A percentile compares a stretch with the other conserved stretches of the same genome.
These are phyloP conservation scores for Epichloe elymi DNA, from an alignment of 2,329 filamentous ascomycete genomes.

Conservation along the genomic window DNA sequence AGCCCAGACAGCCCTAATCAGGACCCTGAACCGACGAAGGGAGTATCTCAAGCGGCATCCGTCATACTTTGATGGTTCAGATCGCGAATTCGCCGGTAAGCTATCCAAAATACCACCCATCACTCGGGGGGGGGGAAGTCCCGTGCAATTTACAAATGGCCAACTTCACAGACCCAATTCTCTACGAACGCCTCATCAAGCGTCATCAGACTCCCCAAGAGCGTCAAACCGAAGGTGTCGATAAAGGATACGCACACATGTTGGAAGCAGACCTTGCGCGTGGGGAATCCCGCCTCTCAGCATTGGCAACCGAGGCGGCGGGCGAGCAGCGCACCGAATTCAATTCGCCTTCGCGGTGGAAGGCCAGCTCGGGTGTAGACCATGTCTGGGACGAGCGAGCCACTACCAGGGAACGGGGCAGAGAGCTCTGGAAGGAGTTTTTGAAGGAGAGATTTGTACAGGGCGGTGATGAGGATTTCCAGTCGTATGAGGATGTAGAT, in stretches of 20 bases:
- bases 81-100: slow-evolving; percentile 43
- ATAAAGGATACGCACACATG: slow-evolving; percentile 65
- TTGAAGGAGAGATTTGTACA: slow-evolving; percentile 62
- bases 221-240: slow-evolving; percentile 57
- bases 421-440: slow-evolving; percentile 55
- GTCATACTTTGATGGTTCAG: slow-evolving; percentile 49
- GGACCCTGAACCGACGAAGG: slow-evolving; percentile 62
- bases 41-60: slow-evolving; percentile 62
- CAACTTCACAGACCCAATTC: slow-evolving; percentile 47
- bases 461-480: slow-evolving; percentile 66
- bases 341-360: background rate
- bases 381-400: slow-evolving; percentile 17
- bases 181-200: slow-evolving; percentile 71
- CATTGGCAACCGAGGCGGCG: slow-evolving; percentile 17
- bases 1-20: slow-evolving; percentile 32
- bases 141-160: too few species aligned
- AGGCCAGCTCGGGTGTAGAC: background rate
- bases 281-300: slow-evolving; percentile 64
- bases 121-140: too few species aligned
- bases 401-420: slow-evolving; percentile 47
- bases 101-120: background rate
- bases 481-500: slow-evolving; percentile 56
- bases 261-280: slow-evolving; percentile 67
- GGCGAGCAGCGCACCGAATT: background rate
- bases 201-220: slow-evolving; percentile 63